These are phyloP conservation scores for Wickerhamiella australiensis DNA, from an alignment of 805 yeast species.

Conservation along the genomic window DNA sequence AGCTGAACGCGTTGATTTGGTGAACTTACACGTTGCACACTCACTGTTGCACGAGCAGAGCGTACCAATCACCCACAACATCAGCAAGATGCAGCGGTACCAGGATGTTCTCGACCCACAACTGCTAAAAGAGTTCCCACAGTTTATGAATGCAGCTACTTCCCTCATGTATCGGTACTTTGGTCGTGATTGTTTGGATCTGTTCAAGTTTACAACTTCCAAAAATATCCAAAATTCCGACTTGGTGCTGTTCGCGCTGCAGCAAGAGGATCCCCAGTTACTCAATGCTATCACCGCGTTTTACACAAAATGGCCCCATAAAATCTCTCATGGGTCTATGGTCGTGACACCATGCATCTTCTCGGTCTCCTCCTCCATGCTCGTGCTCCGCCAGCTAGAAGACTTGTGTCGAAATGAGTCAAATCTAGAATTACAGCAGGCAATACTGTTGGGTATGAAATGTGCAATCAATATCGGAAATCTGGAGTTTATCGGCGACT, in stretches of 20 bases:
- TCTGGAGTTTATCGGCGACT: background rate
- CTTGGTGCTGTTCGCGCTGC: background rate
- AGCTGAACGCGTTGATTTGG: background rate
- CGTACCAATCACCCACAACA: background rate
- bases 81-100: background rate
- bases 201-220: background rate
- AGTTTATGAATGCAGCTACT: background rate
- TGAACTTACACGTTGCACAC: background rate
- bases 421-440: background rate
- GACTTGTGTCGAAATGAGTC: background rate
- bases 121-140: background rate
- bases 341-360: background rate
- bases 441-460: background rate
- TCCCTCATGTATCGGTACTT: background rate
- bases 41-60: background rate
- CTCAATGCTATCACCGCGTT: background rate
- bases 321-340: background rate
- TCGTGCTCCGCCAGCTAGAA: background rate
- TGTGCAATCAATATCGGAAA: background rate
- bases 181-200: too few relatives aligned
- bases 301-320: background rate
- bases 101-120: background rate
- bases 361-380: background rate
- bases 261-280: background rate
- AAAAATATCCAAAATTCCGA: background rate